phyloP scores from a whole-genome alignment of 805 yeast genomes.

The Teunomyces kruisii region DNA sequence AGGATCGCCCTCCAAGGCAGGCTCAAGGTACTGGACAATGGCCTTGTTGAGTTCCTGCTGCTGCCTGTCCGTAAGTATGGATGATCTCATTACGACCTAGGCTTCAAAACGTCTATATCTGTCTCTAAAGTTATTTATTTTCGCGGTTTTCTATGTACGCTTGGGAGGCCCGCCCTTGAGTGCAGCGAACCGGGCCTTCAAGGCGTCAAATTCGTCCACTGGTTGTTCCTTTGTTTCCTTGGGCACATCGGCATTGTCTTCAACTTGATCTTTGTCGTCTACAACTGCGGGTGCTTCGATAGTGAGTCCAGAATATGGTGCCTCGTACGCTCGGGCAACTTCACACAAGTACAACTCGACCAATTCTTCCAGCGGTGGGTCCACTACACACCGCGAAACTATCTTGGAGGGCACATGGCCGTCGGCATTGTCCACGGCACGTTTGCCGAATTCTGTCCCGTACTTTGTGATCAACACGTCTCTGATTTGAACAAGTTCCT shows the following conservation, averaged over 20 bases:
- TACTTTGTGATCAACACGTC: slow-evolving; percentile 63
- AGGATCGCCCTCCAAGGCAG: slow-evolving; percentile 20
- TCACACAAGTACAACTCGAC: slow-evolving; percentile 73
- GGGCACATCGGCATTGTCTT: slow-evolving; percentile 17
- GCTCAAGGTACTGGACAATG: slow-evolving; percentile 45
- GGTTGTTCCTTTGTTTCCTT: slow-evolving; percentile 16
- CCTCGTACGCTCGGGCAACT: slow-evolving; percentile 77
- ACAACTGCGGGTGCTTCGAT: not conserved
- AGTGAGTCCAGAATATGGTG: slow-evolving; percentile 63
- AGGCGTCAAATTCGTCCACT: slow-evolving; percentile 56
- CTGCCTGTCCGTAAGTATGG: slow-evolving; percentile 31
- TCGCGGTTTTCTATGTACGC: slow-evolving; percentile 4
- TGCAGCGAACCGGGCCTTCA: slow-evolving; percentile 76
- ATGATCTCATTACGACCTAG: slow-evolving; percentile 8
- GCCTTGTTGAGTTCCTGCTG: slow-evolving; percentile 34
- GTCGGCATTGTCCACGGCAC: slow-evolving; percentile 50
- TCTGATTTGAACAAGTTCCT: slow-evolving; percentile 60
- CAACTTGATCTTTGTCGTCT: slow-evolving; percentile 17
- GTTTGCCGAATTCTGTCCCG: slow-evolving; percentile 64
- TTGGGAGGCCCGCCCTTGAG: slow-evolving; percentile 37
- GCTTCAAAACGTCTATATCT: slow-evolving; percentile 2
- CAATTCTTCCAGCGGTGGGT: slow-evolving; percentile 64
- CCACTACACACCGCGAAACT: slow-evolving; percentile 57
- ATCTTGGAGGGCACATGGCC: slow-evolving; percentile 68
- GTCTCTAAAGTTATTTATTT: not conserved